Percentiles rank a stretch among this genome's conserved stretches.
Evolutionary conservation across 495 filamentous ascomycete species (phyloP).

Genomic region (Barbatosphaeria neglecta): DNA sequence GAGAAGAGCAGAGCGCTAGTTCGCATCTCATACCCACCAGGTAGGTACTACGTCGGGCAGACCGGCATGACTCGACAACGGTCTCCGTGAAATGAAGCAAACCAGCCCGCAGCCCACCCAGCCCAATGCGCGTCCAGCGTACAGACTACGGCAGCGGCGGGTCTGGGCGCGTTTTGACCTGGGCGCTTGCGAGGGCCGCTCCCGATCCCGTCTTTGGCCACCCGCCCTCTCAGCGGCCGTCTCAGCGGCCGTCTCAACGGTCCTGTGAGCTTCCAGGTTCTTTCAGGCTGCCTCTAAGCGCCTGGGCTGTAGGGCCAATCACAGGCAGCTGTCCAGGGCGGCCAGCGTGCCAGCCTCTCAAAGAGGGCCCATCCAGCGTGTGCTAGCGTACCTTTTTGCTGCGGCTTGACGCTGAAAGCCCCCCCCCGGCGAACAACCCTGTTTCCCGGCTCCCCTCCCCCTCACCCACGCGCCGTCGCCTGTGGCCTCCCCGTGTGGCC

Average conservation of each 20-base stretch:
- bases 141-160: neutral
- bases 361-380: too few relatives aligned
- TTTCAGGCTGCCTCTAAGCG: neutral
- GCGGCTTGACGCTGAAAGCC: neutral
- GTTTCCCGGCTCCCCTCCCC: neutral
- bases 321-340: too few relatives aligned
- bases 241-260: too few relatives aligned
- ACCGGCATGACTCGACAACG: too few relatives aligned
- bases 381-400: neutral
- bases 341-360: neutral
- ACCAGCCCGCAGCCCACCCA: neutral
- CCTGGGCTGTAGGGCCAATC: neutral
- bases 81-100: neutral
- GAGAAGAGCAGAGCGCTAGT: too few relatives aligned
- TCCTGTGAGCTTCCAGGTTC: too few relatives aligned
- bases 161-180: neutral
- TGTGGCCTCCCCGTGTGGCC: constrained; percentile 22
- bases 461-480: neutral
- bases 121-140: neutral
- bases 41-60: too few relatives aligned
- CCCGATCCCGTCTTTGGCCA: neutral
- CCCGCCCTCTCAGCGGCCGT: too few relatives aligned
- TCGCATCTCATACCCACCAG: too few relatives aligned
- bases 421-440: neutral
- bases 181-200: neutral